A percentile compares a stretch with the other conserved stretches of the same genome.
These are phyloP conservation scores for Leishmania turanica DNA, from an alignment of 208 protist genomes.

Conservation along the genomic window DNA sequence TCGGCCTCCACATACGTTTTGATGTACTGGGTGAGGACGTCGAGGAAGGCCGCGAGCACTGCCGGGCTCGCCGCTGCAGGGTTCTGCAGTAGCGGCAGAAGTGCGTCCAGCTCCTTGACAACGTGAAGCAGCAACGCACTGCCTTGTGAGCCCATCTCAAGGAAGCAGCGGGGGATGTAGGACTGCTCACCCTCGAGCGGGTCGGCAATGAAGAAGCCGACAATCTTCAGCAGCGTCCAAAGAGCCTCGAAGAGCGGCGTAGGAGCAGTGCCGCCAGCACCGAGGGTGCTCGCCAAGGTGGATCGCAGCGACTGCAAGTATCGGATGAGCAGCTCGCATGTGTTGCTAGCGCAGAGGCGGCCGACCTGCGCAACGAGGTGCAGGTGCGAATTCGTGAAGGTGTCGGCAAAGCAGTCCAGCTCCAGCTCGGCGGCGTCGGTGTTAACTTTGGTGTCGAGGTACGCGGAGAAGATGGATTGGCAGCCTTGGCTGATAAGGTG, in stretches of 20 bases:
- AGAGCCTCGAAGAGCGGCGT: slow-evolving; percentile 44
- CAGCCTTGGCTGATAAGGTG: slow-evolving; percentile 32
- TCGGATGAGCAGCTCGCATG: slow-evolving; percentile 30
- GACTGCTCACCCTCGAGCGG: slow-evolving; percentile 67
- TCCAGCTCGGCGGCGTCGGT: slow-evolving; percentile 44
- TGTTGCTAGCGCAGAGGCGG: slow-evolving; percentile 32
- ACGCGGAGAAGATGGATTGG: slow-evolving; percentile 34
- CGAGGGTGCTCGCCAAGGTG: slow-evolving; percentile 1
- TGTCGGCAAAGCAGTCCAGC: slow-evolving; percentile 54
- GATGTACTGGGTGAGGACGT: slow-evolving; percentile 57
- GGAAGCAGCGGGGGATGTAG: slow-evolving; percentile 76
- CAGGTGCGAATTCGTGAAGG: slow-evolving; percentile 71
- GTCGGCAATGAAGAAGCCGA: slow-evolving; percentile 68
- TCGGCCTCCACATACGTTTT: slow-evolving; percentile 58
- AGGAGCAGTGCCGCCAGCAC: neutral
- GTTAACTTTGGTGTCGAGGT: slow-evolving; percentile 30
- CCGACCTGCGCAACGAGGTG: slow-evolving; percentile 68
- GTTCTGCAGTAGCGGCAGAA: slow-evolving; percentile 35
- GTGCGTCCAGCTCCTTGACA: slow-evolving; percentile 19
- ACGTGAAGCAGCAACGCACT: slow-evolving; percentile 33
- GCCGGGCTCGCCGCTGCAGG: slow-evolving; percentile 45
- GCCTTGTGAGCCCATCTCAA: slow-evolving; percentile 17
- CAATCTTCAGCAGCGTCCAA: slow-evolving; percentile 67
- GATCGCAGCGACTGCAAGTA: slow-evolving; percentile 5
- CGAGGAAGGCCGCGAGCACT: slow-evolving; percentile 60